phyloP scores from a whole-genome alignment of 2,329 filamentous ascomycete genomes.

The Canariomyces notabilis region DNA sequence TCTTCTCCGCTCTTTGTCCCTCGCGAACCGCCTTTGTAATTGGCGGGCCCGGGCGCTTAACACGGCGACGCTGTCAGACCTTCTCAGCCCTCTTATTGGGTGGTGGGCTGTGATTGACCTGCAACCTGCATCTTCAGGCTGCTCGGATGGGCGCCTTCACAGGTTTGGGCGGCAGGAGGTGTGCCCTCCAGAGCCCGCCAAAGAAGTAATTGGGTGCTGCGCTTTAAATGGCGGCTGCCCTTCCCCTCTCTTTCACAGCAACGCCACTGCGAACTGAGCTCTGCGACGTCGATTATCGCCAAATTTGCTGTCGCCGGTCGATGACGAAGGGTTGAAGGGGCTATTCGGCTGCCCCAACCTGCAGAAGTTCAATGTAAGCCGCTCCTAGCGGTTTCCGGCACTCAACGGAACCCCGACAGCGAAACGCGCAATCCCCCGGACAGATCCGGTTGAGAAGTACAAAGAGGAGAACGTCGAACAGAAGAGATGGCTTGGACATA shows the following conservation, averaged over 20 bases:
- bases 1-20: slow-evolving; percentile 11
- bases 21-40: slow-evolving; percentile 14
- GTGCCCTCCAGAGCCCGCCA: background rate
- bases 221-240: slow-evolving; percentile 14
- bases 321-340: background rate
- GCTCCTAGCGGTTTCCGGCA: slow-evolving; percentile 8
- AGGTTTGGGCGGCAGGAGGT: slow-evolving; percentile 19
- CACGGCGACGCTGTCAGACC: slow-evolving; percentile 16
- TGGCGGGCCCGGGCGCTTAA: slow-evolving; percentile 28
- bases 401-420: background rate
- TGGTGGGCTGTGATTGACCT: slow-evolving; percentile 22
- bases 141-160: slow-evolving; percentile 17
- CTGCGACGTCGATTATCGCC: background rate
- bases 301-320: slow-evolving; percentile 1
- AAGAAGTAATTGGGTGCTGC: slow-evolving; percentile 2
- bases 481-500: slow-evolving; percentile 37
- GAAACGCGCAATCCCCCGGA: background rate
- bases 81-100: slow-evolving; percentile 24
- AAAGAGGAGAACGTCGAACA: background rate
- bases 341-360: background rate
- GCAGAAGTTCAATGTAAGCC: slow-evolving; percentile 14
- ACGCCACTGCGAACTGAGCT: background rate
- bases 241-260: slow-evolving; percentile 6
- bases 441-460: background rate
- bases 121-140: slow-evolving; percentile 25